Evolutionary conservation across 2,329 filamentous ascomycete species (phyloP), one percentile per base, ranked within the genome.

Genomic region (Exophiala alcalophila): DNA sequence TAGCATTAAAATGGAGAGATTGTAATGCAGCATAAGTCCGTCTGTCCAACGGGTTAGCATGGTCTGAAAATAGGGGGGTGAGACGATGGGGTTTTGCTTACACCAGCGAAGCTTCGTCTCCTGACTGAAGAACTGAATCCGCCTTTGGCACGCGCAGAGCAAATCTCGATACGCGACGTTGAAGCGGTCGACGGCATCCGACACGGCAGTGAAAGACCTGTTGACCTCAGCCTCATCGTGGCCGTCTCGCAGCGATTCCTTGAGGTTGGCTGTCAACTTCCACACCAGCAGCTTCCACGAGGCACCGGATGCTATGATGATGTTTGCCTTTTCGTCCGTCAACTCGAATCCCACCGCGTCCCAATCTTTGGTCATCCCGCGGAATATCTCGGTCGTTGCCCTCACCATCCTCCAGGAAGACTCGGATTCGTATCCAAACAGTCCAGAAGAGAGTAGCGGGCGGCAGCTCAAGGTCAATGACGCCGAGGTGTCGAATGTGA

Each of bases 401-500:
- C 52, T 49, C 4, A 59, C 58, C 26, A 61, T 36, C 4, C 57
- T 51, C 59, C 59, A 61, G 3, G 54, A 51, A 14, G 57, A 38
- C 37, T 61, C 59, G 14, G 44, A 41, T 20, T 59, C 58, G 33
- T 52, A 59, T 4, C 58, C 58, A 7, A 59, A 47, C 2, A 69
- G 51, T 0, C 65, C 65, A 1, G 65, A 67, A 0, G 66, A 68
- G 3, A 69, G 58, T 1, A 67, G 41, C 0, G 67, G 59, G 4
- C 64, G 59, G 6, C 61, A 66, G 21, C 67, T 67, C 9, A 68
- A 54, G 0, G 65, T 69, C 4, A 69, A 43, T 1, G 67, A 68
- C 1, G 65, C 63, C 0, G 65, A 68, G 0, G 67, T 69, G 28
- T 69, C 67, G 19, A 68, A 70, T 0, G 65, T 67, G 4, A 70